Evolutionary conservation across 2,329 filamentous ascomycete genomes (phyloP).

Genomic region (Pyrenochaeta sp.): DNA sequence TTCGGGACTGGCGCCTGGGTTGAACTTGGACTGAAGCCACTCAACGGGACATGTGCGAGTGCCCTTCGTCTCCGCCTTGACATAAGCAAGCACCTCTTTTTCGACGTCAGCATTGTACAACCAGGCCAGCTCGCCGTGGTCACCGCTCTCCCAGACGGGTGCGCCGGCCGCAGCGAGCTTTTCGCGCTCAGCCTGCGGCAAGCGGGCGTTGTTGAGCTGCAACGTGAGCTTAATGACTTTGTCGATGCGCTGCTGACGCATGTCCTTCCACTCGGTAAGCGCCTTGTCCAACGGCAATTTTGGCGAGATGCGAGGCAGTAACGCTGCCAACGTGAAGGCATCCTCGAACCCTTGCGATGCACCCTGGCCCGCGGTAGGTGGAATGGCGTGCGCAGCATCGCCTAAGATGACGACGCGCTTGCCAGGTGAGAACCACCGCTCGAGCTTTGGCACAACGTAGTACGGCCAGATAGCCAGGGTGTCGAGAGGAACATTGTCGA

Average conservation of each 20-base stretch:
- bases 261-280: constrained; percentile 56
- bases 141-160: constrained; percentile 22
- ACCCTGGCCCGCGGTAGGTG: constrained; percentile 67
- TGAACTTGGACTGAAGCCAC: constrained; percentile 11
- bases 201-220: constrained; percentile 56
- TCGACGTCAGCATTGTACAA: constrained; percentile 24
- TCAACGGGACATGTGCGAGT: constrained; percentile 11
- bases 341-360: constrained; percentile 67
- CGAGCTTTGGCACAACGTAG: constrained; percentile 35
- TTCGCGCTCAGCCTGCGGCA: constrained; percentile 48
- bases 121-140: constrained; percentile 22
- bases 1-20: neutral
- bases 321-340: constrained; percentile 34
- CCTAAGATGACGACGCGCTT: constrained; percentile 60
- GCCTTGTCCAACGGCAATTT: constrained; percentile 31
- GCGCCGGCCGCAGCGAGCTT: constrained; percentile 21
- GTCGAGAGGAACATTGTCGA: constrained; percentile 19
- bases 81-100: constrained; percentile 15
- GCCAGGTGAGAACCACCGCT: constrained; percentile 53
- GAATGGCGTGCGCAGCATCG: constrained; percentile 69
- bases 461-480: constrained; percentile 27
- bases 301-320: constrained; percentile 8
- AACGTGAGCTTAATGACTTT: constrained; percentile 58
- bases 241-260: constrained; percentile 58
- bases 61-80: constrained; percentile 12